Evolutionary conservation across 2,329 filamentous ascomycete genomes (phyloP).

Genomic region (Lomentospora prolificans): DNA sequence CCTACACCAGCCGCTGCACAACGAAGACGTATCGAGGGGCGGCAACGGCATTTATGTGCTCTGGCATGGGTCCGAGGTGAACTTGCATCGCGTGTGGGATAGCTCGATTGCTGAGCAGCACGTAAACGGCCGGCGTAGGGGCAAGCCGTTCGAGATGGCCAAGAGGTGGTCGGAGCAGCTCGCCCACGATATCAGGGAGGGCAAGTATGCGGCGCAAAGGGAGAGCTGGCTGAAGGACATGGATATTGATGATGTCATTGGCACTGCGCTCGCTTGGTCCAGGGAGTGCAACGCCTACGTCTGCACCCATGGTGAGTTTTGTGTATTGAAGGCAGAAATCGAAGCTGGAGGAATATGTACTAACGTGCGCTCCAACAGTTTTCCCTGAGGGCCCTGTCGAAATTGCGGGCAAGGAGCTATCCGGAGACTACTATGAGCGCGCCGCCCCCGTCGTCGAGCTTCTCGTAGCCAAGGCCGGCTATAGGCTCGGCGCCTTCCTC

Average conservation of each 20-base stretch:
- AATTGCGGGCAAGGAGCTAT: slow-evolving; percentile 50
- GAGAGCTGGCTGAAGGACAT: slow-evolving; percentile 48
- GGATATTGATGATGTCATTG: slow-evolving; percentile 40
- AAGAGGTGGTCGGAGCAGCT: slow-evolving; percentile 48
- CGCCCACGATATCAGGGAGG: slow-evolving; percentile 41
- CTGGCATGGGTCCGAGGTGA: slow-evolving; percentile 47
- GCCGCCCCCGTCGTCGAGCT: slow-evolving; percentile 56
- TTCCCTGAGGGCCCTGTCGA: slow-evolving; percentile 50
- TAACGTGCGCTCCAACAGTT: slow-evolving; percentile 31
- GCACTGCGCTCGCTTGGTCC: slow-evolving; percentile 54
- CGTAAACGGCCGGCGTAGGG: slow-evolving; percentile 39
- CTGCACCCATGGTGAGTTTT: slow-evolving; percentile 45
- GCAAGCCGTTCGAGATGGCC: slow-evolving; percentile 40
- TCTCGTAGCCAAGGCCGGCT: slow-evolving; percentile 59
- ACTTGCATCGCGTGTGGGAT: slow-evolving; percentile 68
- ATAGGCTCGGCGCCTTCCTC: slow-evolving; percentile 57
- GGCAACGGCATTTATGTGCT: slow-evolving; percentile 59
- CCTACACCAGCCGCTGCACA: slow-evolving; percentile 59
- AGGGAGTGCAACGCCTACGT: slow-evolving; percentile 52
- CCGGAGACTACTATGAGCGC: slow-evolving; percentile 51
- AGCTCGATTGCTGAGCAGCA: slow-evolving; percentile 57
- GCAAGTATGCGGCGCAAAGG: slow-evolving; percentile 41
- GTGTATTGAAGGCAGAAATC: too few relatives aligned
- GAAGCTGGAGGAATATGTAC: too few relatives aligned
- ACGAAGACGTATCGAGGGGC: slow-evolving; percentile 52